These are phyloP conservation scores for Coemansia umbellata DNA, from an alignment of 192 early-diverging fungal genomes.

Conservation along the genomic window DNA sequence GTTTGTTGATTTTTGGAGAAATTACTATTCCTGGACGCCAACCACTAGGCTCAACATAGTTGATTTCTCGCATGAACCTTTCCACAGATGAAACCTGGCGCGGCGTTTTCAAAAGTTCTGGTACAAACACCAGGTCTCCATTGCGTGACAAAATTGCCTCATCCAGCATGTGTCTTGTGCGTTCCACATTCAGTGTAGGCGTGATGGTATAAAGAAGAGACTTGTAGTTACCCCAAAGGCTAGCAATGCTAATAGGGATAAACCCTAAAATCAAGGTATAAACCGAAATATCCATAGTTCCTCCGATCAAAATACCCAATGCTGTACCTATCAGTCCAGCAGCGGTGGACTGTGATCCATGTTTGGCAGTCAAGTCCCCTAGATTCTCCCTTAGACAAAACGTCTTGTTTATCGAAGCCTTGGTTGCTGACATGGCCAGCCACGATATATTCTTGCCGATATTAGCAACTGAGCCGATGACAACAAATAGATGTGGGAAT, in stretches of 20 bases:
- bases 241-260: conserved; percentile 65
- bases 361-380: conserved; percentile 82
- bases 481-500: conserved; percentile 69
- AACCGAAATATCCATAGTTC: conserved; percentile 21
- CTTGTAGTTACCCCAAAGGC: conserved; percentile 68
- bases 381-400: conserved; percentile 72
- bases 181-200: conserved; percentile 36
- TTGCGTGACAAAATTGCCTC: conserved; percentile 4
- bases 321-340: conserved; percentile 76
- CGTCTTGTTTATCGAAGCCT: conserved; percentile 76
- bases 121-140: conserved; percentile 6
- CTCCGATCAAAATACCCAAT: conserved; percentile 46
- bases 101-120: conserved; percentile 17
- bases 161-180: conserved; percentile 16
- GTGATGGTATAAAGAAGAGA: conserved; percentile 47
- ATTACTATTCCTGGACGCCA: conserved; percentile 21
- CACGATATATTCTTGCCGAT: conserved; percentile 86
- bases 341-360: conserved; percentile 76
- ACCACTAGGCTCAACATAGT: conserved; percentile 3
- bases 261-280: conserved; percentile 56
- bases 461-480: conserved; percentile 73
- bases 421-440: conserved; percentile 75
- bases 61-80: conserved; percentile 34
- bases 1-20: conserved; percentile 3
- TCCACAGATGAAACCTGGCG: conserved; percentile 27